Percentiles rank a stretch among this genome's conserved stretches.
These are phyloP conservation scores for Oryza punctata DNA, from an alignment of 176 grass and related monocot genomes.

Conservation along the genomic window DNA sequence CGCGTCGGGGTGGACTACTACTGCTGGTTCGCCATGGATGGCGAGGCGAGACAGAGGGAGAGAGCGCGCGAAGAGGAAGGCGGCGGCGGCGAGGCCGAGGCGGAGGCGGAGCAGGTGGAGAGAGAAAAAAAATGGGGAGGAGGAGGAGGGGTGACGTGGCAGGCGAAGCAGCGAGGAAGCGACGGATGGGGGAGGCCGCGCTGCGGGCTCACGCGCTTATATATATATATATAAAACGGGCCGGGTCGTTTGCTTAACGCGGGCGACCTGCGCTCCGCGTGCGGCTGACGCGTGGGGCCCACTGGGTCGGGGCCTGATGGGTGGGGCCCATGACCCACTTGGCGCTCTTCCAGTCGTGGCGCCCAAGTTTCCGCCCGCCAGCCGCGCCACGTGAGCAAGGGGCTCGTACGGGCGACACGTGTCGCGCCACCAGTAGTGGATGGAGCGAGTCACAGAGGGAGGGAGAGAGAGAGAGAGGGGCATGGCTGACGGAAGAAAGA, in stretches of 20 bases:
- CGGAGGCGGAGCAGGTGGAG: no score
- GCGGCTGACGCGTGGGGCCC: not conserved
- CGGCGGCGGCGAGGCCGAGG: not conserved
- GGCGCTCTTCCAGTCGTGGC: no score
- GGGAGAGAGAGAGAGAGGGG: no score
- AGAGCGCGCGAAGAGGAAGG: not conserved
- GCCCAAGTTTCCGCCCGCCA: no score
- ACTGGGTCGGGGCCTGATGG: no score
- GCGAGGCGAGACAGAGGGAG: no score
- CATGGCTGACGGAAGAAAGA: no score
- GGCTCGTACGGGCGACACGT: not conserved
- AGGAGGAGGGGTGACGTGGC: not conserved
- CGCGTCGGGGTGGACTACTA: not conserved
- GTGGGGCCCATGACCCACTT: not conserved
- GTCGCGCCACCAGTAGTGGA: no score
- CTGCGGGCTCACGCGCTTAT: slow-evolving; percentile 1
- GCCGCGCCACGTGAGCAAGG: not conserved
- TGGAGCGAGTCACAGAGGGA: no score
- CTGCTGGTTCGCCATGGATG: slow-evolving; percentile 4
- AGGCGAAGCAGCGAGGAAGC: not conserved
- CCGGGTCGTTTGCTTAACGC: slow-evolving; percentile 40
- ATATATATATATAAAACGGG: not conserved
- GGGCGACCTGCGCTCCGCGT: not conserved
- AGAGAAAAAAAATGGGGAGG: not conserved
- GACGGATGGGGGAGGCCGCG: not conserved